A percentile compares a stretch with the other conserved stretches of the same genome.
phyloP scores from a whole-genome alignment of 1,139 yeast genomes.

The Pichia sp. region DNA sequence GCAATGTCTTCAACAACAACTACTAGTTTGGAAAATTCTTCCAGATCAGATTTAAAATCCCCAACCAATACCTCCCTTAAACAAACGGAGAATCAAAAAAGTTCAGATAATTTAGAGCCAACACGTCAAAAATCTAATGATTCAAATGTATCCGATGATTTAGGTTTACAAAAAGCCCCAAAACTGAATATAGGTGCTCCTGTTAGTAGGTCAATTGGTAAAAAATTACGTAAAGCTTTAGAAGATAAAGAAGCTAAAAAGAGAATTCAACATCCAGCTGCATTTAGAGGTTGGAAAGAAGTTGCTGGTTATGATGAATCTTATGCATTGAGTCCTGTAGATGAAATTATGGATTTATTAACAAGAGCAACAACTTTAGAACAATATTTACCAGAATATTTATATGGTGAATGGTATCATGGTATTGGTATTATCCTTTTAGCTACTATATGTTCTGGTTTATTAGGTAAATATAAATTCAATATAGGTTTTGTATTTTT shows the following conservation, averaged over 20 bases:
- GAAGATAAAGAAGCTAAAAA: slow-evolving; percentile 33
- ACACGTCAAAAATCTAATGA: not conserved
- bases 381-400: slow-evolving; percentile 64
- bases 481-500: slow-evolving; percentile 77
- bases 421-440: slow-evolving; percentile 61
- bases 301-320: slow-evolving; percentile 79
- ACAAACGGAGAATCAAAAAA: not conserved
- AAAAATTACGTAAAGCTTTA: slow-evolving; percentile 26
- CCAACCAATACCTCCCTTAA: no score
- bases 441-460: slow-evolving; percentile 69
- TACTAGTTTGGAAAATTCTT: no score
- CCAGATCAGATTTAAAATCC: no score
- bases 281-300: slow-evolving; percentile 89
- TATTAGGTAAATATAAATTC: slow-evolving; percentile 70
- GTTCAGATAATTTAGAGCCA: no score
- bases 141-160: not conserved
- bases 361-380: slow-evolving; percentile 58
- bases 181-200: slow-evolving; percentile 19
- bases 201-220: slow-evolving; percentile 25
- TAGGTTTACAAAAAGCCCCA: not conserved
- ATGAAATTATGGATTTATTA: slow-evolving; percentile 61
- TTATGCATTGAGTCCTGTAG: slow-evolving; percentile 58
- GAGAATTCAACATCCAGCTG: slow-evolving; percentile 53
- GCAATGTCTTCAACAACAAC: no score
- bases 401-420: slow-evolving; percentile 96